Base-by-base conservation (phyloP, 306 rosid genomes). In the Pterocarpus santalinus region DNA sequence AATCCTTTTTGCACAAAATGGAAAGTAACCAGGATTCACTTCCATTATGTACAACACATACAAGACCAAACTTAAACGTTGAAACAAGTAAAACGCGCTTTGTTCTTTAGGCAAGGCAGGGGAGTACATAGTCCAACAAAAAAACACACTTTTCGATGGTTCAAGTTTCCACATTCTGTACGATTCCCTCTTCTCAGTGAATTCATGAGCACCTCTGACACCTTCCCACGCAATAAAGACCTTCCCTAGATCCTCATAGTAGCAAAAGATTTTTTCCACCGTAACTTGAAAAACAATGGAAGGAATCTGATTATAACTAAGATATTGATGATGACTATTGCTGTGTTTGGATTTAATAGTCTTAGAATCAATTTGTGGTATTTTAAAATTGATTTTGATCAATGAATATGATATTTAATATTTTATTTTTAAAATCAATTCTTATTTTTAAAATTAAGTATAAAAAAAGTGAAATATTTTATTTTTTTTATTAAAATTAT, bases 131-230 rank as follows among this genome's bases (percentile, higher is more conserved):
- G 28, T 22, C 28, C 28, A 51, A 57, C 66, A 81, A 73, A 34
- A 69, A 75, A 69, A 39, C 82, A 63, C 84, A 69, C 61, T 85
- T 84, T 80, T 52, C 87, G 33, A 89, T 72, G 88, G 84, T 85
- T 89, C 92, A 75, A 89, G 88, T 89, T 87, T 83, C 90, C 88
- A 92, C 86, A 80, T 61, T 74, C 67, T 82, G 82, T 64, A 55
- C 62, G 80, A 81, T 85, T 85, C 82, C 84, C 83, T 65, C 75
- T 53, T 39, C 73, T 63, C 78, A 30, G 38, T 66, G 44, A 67
- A 69, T 71, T 55, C 7, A 46, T 72, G 14, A 80, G 72, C 86
- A 86, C 81, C 58, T 87, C 87, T 88, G 85, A 85, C 90, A 80
- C 53, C 62, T 80, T 57, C 58, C 70, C 58, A 43, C 83, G 73